These are phyloP conservation scores for Solanum ossicruentum DNA, from an alignment of 257 asterid species.

Conservation along the genomic window DNA sequence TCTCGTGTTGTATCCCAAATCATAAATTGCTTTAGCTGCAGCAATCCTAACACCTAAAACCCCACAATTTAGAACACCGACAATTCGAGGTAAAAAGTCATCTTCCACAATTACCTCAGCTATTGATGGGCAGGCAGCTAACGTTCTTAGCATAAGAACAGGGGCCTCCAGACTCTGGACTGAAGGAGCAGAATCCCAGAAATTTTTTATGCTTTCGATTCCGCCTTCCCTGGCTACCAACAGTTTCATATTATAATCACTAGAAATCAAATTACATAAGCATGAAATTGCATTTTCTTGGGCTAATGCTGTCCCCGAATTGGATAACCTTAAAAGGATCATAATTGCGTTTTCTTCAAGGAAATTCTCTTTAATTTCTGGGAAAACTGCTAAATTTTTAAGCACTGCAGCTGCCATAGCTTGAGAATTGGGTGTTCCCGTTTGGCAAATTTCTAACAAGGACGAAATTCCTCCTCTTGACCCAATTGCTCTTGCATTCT, in stretches of 20 bases:
- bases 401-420: constrained; percentile 73
- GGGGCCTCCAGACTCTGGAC: constrained; percentile 45
- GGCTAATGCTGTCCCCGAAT: constrained; percentile 60
- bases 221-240: constrained; percentile 64
- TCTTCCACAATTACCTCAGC: constrained; percentile 43
- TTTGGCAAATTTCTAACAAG: constrained; percentile 54
- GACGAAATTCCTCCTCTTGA: constrained; percentile 90
- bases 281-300: constrained; percentile 78
- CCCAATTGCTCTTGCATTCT: constrained; percentile 78
- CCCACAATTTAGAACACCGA: constrained; percentile 37
- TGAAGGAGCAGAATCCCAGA: constrained; percentile 53
- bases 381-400: constrained; percentile 39
- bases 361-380: constrained; percentile 49
- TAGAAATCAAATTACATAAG: constrained; percentile 44
- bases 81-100: constrained; percentile 39
- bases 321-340: constrained; percentile 34
- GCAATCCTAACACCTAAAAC: constrained; percentile 46
- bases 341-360: constrained; percentile 51
- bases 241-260: constrained; percentile 44
- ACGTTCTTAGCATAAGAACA: constrained; percentile 39
- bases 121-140: constrained; percentile 43
- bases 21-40: constrained; percentile 48
- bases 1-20: constrained; percentile 41
- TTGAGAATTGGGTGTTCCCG: constrained; percentile 80
- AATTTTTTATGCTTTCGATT: constrained; percentile 40